phyloP scores from a whole-genome alignment of 108 stramenopile genomes.

The Schizochytrium sp. region DNA sequence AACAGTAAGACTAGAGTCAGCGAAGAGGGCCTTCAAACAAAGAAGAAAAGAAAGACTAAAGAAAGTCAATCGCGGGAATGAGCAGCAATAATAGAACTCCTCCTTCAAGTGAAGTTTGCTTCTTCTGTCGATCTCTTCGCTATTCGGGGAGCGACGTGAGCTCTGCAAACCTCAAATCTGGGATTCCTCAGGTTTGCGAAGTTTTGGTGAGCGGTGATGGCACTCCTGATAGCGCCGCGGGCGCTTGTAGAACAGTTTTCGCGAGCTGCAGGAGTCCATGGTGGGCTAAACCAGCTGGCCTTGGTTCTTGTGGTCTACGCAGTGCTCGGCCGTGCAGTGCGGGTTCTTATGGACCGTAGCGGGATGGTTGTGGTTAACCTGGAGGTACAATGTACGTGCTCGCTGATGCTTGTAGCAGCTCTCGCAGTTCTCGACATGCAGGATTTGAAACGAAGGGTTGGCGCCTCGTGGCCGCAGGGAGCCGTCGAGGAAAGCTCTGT shows the following conservation, averaged over 20 bases:
- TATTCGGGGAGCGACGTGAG: too few relatives aligned
- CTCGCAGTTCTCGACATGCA: not conserved
- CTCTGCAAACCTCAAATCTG: too few relatives aligned
- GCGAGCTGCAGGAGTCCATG: not conserved
- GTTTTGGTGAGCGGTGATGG: not conserved
- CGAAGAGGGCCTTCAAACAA: too few relatives aligned
- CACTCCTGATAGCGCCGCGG: conserved; percentile 7
- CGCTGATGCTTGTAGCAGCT: not conserved
- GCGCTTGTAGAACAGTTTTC: not conserved
- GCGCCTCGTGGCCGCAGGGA: not conserved
- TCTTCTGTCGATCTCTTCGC: too few relatives aligned
- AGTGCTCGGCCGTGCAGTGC: conserved; percentile 7
- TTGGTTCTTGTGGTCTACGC: not conserved
- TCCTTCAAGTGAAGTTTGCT: too few relatives aligned
- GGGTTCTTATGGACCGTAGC: not conserved
- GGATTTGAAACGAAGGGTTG: not conserved
- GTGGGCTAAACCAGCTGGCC: not conserved
- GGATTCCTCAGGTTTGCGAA: too few relatives aligned
- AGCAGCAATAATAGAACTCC: too few relatives aligned
- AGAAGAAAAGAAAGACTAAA: too few relatives aligned
- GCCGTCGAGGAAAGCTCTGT: not conserved
- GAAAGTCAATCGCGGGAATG: too few relatives aligned
- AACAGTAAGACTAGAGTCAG: too few relatives aligned
- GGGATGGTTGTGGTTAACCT: not conserved
- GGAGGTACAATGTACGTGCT: not conserved